A percentile compares a stretch with the other conserved stretches of the same genome.
These are phyloP conservation scores for slime mould (Dictyostelium discoideum) DNA, from an alignment of 78 protist species.

Conservation along the genomic window DNA sequence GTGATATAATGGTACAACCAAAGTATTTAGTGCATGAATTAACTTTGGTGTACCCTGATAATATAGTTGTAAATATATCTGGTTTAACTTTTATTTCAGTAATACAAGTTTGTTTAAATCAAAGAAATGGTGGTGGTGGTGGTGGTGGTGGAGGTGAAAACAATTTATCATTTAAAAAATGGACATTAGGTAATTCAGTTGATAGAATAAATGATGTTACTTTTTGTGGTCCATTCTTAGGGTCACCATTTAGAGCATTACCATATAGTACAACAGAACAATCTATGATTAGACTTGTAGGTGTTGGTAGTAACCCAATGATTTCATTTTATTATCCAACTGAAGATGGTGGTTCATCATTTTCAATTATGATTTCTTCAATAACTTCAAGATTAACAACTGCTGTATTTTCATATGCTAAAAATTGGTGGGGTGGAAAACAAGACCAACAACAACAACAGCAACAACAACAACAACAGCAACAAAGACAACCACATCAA, in stretches of 20 bases:
- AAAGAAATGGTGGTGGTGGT: conserved; percentile 22
- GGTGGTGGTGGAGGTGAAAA: background rate
- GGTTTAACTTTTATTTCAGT: conserved; percentile 14
- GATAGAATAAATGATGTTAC: conserved; percentile 37
- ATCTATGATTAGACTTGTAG: conserved; percentile 34
- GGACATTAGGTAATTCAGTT: conserved; percentile 30
- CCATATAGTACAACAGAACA: conserved; percentile 71
- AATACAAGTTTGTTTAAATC: conserved; percentile 48
- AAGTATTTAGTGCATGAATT: conserved; percentile 27
- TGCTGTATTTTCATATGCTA: conserved; percentile 79
- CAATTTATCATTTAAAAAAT: conserved; percentile 29
- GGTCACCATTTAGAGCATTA: conserved; percentile 72
- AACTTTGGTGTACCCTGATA: conserved; percentile 46
- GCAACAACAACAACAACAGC: background rate
- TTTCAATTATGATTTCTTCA: conserved; percentile 61
- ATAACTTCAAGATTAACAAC: conserved; percentile 76
- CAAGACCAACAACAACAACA: too few relatives aligned
- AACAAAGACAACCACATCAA: conserved; percentile 13
- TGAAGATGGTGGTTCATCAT: conserved; percentile 48
- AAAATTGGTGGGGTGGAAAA: conserved; percentile 80
- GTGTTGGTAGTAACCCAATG: conserved; percentile 66
- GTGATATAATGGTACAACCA: background rate
- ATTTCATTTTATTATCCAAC: conserved; percentile 59
- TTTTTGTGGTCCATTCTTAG: conserved; percentile 65
- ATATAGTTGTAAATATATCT: conserved; percentile 40